Evolutionary conservation across 1,284 basidiomycete species (phyloP), one percentile per base, ranked within the genome.

Genomic region (Microbotryum intermedium): DNA sequence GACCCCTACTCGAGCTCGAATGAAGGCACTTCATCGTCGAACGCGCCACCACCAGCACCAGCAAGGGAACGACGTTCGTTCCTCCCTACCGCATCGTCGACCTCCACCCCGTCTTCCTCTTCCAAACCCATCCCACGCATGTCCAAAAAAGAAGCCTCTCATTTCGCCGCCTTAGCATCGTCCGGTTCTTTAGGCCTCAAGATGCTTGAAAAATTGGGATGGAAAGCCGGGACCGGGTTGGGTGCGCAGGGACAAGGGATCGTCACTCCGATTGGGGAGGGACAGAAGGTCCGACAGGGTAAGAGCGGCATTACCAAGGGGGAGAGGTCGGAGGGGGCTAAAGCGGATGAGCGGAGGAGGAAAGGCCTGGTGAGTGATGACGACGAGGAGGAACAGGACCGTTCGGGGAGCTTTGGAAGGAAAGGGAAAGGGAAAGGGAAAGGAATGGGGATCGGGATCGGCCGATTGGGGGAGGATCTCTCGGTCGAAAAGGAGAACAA

Each of bases 201-300:
- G 57, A 83, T 97, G 81, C 82, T 97, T n/a, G 82, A 83, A 46
- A 94, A 91, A 76, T 90, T 92, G 84, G 92, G 93, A 16, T 97
- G 93, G 92, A 79, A 85, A 71, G 78, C 85, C n/a, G 81, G 93
- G 8, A 82, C 82, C 23, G 93, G 93, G 72, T 79, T 97, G 20
- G 93, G 92, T 69, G 76, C 80, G 0, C 77, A 79, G 3, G 86
- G 87, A 8, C 84, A 87, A 69, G 92, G 92, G 70, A 92, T 94
- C 58, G 84, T 91, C 5, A 85, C 86, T 0, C 92, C 92, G 0
- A 81, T 97, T 11, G 89, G 93, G 1, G 70, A 73, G 47, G 70
- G 70, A 20, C 64, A 68, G 49, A 67, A 59, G 39, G n/a, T 65
- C 16, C 26, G 66, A 26, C 61, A 59, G 53, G 65, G 61, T 52